phyloP scores from a whole-genome alignment of 495 filamentous ascomycete species.

The Entonaema liquescens region DNA sequence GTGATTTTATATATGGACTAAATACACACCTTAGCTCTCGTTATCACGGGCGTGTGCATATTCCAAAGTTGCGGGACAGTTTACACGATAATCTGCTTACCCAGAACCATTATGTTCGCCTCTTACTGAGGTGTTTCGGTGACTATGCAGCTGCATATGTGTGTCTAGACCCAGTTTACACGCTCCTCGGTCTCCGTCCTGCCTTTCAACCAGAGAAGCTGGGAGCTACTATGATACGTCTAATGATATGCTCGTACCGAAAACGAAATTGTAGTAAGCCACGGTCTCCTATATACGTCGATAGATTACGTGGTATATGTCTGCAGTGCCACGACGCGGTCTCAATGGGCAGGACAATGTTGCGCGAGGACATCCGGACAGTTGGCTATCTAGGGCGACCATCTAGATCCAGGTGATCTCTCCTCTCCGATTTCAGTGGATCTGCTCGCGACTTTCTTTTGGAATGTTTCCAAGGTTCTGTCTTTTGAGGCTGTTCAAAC shows the following conservation, averaged over 20 bases:
- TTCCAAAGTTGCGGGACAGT: neutral
- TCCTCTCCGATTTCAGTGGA: neutral
- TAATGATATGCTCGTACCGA: neutral
- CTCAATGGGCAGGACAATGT: conserved; percentile 10
- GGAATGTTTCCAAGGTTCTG: neutral
- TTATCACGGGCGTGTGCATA: neutral
- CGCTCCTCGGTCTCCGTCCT: neutral
- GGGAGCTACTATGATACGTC: neutral
- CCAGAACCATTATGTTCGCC: neutral
- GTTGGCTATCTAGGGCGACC: neutral
- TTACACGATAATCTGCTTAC: neutral
- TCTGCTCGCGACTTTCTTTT: neutral
- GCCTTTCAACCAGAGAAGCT: neutral
- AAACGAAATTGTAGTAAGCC: conserved; percentile 13
- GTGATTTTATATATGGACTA: neutral
- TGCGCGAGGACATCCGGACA: neutral
- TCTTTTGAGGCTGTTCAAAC: neutral
- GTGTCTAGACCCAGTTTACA: neutral
- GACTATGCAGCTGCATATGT: conserved; percentile 1
- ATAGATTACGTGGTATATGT: neutral
- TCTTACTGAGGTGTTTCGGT: neutral
- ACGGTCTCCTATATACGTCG: conserved; percentile 5
- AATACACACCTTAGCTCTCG: neutral
- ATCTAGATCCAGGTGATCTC: conserved; percentile 1
- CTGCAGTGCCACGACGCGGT: conserved; percentile 13